phyloP scores from a whole-genome alignment of 441 rosid genomes.

The Erodium trifolium region DNA sequence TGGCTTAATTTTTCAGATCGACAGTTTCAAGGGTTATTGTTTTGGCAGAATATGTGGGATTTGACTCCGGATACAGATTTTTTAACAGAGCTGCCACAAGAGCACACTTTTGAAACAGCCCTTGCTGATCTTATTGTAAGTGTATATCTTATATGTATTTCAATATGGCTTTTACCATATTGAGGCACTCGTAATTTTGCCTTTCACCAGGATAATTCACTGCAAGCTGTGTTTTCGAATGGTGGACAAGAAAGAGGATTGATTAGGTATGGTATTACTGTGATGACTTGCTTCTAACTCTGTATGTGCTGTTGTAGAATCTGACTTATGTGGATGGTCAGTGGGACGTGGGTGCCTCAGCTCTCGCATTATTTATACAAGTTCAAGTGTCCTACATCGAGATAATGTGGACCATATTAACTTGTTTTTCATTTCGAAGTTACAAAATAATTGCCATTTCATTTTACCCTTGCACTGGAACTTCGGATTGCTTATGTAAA shows the following conservation, averaged over 20 bases:
- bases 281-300: not conserved
- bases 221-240: conserved; percentile 70
- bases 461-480: not conserved
- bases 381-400: too few species aligned
- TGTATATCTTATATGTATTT: not conserved
- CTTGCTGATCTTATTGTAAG: conserved; percentile 73
- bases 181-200: conserved; percentile 8
- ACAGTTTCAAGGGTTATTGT: conserved; percentile 3
- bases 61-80: conserved; percentile 62
- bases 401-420: not conserved
- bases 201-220: conserved; percentile 56
- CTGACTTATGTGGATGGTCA: not conserved
- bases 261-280: conserved; percentile 37
- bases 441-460: not conserved
- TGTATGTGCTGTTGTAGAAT: not conserved
- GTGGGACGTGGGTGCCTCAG: not conserved
- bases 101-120: conserved; percentile 57
- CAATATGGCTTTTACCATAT: not conserved
- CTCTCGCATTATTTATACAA: not conserved
- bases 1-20: not conserved
- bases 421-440: not conserved
- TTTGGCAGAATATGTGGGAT: conserved; percentile 64
- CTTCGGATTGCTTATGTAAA: too few species aligned
- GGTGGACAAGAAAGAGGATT: conserved; percentile 29
- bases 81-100: conserved; percentile 50